Evolutionary conservation across 495 filamentous ascomycete genomes (phyloP), one percentile per base, ranked within the genome.

Genomic region (Cetradonia linearis): DNA sequence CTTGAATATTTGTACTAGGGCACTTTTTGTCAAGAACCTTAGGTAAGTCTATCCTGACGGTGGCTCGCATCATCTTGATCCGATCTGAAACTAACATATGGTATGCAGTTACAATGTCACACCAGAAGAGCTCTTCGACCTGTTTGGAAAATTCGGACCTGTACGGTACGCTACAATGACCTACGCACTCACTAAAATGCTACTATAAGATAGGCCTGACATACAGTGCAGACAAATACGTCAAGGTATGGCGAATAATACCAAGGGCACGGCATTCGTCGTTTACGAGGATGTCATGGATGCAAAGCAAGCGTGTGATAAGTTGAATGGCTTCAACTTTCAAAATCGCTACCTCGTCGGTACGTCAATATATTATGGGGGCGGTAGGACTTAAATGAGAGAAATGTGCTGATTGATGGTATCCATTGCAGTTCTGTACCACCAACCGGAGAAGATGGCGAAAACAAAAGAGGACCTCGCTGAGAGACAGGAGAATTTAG

Each of bases 271-370:
- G 31, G 92, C 90, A 68, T 98, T 95, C 76, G 94, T 98, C 53
- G 93, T 98, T 71, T 98, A 94, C 78, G 94, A 97, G 72, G 94
- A 98, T 77, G 94, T 96, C 30, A 90, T 96, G 83, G 93, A 98
- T 80, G 92, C 93, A 63, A 98, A 98, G 77, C 83, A 87, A 74
- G 94, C 93, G 67, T 96, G 94, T 78, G 93, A 98, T 80, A 96
- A 96, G 79, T 79, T 98, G 69, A 97, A 98, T 77, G 93, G 93
- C 69, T 98, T 94, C 83, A 98, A 98, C 77, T 98, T 98, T 74
- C 94, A 97, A 77, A 95, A 92, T 79, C 89, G 93, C 71, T 98
- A 98, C 76, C 89, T 98, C 68, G 94, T 98, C 70, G 91, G 91
- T 95, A 85, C 49, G 89, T 81, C 27, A 28, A 30, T 54, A 46